Conservation (phyloP, 2,329 filamentous ascomycete species). For the Metarhizium anisopliae region DNA sequence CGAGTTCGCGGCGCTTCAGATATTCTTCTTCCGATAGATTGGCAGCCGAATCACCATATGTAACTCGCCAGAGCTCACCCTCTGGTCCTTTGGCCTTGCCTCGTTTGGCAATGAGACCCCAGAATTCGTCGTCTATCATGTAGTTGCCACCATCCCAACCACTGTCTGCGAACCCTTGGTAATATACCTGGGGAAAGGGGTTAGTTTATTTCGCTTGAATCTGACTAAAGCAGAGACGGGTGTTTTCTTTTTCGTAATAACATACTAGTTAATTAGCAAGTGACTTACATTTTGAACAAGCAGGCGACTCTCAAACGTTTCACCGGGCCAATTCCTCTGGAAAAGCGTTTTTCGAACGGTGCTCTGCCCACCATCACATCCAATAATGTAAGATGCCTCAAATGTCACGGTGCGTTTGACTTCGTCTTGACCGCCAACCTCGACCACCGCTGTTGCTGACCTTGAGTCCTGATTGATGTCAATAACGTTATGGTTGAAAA, state of each 20-base stretch:
- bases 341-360: slow-evolving; percentile 32
- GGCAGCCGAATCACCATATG: slow-evolving; percentile 39
- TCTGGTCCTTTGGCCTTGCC: slow-evolving; percentile 25
- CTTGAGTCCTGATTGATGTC: slow-evolving; percentile 24
- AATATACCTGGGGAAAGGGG: slow-evolving; percentile 18
- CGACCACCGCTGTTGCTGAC: slow-evolving; percentile 20
- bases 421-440: slow-evolving; percentile 14
- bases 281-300: slow-evolving; percentile 38
- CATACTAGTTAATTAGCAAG: background rate
- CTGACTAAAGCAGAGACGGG: too few species aligned
- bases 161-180: slow-evolving; percentile 36
- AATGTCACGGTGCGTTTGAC: slow-evolving; percentile 8
- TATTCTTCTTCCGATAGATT: slow-evolving; percentile 30
- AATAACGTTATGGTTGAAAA: slow-evolving; percentile 30
- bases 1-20: slow-evolving; percentile 5
- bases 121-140: slow-evolving; percentile 43
- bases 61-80: slow-evolving; percentile 39
- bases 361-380: slow-evolving; percentile 35
- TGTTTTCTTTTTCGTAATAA: background rate
- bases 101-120: slow-evolving; percentile 42
- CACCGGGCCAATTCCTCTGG: slow-evolving; percentile 30
- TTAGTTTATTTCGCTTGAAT: too few species aligned
- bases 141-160: slow-evolving; percentile 37
- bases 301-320: slow-evolving; percentile 40
- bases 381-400: slow-evolving; percentile 34